Percentiles rank a stretch among this genome's conserved stretches.
These are phyloP conservation scores for Pythium periplocum DNA, from an alignment of 352 stramenopile genomes.

Conservation along the genomic window DNA sequence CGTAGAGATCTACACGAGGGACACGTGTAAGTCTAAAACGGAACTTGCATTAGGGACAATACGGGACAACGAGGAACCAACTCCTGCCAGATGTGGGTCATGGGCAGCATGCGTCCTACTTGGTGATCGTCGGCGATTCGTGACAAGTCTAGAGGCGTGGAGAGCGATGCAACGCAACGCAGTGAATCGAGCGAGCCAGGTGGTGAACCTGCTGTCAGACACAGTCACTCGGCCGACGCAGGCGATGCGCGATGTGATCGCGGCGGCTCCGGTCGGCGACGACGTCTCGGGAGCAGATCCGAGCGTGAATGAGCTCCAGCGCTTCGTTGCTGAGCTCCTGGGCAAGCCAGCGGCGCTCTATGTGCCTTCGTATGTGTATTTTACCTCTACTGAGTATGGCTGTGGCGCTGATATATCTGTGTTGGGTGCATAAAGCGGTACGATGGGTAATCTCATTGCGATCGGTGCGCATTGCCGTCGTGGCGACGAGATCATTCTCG, in stretches of 20 bases:
- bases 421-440: slow-evolving; percentile 60
- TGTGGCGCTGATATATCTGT: slow-evolving; percentile 1
- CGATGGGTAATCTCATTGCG: slow-evolving; percentile 97
- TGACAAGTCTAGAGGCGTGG: too few species aligned
- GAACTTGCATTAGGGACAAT: too few species aligned
- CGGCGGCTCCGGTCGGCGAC: slow-evolving; percentile 68
- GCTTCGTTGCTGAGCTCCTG: slow-evolving; percentile 88
- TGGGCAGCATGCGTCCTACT: too few species aligned
- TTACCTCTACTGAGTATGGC: background rate
- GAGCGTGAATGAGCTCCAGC: slow-evolving; percentile 92
- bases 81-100: too few species aligned
- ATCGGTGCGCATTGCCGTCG: slow-evolving; percentile 92
- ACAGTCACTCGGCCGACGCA: slow-evolving; percentile 93
- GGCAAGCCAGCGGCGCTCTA: slow-evolving; percentile 95
- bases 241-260: slow-evolving; percentile 91
- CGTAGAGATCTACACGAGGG: too few species aligned
- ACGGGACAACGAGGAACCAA: too few species aligned
- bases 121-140: too few species aligned
- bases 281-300: slow-evolving; percentile 87
- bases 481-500: slow-evolving; percentile 93
- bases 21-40: too few species aligned
- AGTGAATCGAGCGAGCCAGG: slow-evolving; percentile 10
- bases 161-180: background rate
- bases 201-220: slow-evolving; percentile 94
- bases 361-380: slow-evolving; percentile 85